Evolutionary conservation across 73 alveolate genomes (phyloP).

Genomic region (Symbiodinium natans): DNA sequence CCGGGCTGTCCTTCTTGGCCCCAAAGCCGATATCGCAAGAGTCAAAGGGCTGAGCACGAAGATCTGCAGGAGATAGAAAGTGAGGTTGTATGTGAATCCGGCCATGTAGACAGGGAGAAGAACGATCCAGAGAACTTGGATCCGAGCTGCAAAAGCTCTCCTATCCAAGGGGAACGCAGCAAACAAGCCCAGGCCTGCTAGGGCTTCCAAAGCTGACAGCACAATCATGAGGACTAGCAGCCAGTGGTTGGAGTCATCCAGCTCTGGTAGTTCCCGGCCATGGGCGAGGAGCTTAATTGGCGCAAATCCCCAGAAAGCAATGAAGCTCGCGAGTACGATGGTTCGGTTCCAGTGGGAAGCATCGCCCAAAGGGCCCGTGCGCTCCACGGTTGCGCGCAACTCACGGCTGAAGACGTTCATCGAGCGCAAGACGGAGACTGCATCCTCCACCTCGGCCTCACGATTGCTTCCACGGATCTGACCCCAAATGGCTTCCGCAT

Average conservation of each 20-base stretch:
- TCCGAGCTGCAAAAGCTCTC: conserved; percentile 24
- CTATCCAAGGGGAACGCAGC: background rate
- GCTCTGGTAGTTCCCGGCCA: background rate
- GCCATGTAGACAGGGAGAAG: background rate
- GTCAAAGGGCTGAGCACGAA: background rate
- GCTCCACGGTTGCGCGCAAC: conserved; percentile 11
- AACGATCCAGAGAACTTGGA: background rate
- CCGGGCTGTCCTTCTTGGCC: background rate
- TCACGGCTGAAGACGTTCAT: conserved; percentile 44
- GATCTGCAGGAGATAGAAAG: background rate
- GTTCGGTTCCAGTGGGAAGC: conserved; percentile 36
- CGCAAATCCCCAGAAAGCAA: conserved; percentile 17
- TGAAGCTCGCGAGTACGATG: background rate
- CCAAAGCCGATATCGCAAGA: background rate
- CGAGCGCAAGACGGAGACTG: background rate
- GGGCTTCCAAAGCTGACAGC: background rate
- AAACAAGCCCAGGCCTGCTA: background rate
- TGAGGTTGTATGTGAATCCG: background rate
- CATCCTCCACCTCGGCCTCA: background rate
- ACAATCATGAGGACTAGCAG: background rate
- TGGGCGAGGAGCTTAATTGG: background rate
- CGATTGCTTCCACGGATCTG: background rate
- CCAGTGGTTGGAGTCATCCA: background rate
- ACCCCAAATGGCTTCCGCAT: background rate
- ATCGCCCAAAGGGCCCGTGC: conserved; percentile 20